Evolutionary conservation across 2,329 filamentous ascomycete genomes (phyloP).

Genomic region (Stagonosporopsis chrysanthemi): DNA sequence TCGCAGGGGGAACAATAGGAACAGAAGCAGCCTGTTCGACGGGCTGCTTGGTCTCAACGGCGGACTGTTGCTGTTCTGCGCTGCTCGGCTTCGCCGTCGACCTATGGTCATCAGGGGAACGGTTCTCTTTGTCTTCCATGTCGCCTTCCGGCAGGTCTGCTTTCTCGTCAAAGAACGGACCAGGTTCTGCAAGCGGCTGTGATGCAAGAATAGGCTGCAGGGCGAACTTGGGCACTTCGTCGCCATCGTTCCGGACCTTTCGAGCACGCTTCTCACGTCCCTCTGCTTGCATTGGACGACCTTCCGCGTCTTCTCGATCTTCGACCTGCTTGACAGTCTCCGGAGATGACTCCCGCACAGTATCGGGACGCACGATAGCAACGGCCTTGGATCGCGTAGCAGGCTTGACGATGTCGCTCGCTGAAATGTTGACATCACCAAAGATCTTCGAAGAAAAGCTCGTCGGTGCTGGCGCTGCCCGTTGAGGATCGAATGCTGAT

Average conservation of each 20-base stretch:
- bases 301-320: conserved; percentile 64
- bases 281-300: conserved; percentile 68
- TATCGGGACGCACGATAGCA: conserved; percentile 74
- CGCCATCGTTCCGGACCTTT: conserved; percentile 69
- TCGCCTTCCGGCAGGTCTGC: conserved; percentile 31
- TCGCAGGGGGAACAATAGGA: conserved; percentile 24
- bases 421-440: conserved; percentile 59
- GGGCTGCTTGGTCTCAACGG: conserved; percentile 21
- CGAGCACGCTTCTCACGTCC: conserved; percentile 79
- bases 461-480: conserved; percentile 31
- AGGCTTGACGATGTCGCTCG: conserved; percentile 69
- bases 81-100: conserved; percentile 39
- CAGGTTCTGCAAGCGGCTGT: conserved; percentile 42
- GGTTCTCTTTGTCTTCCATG: conserved; percentile 49
- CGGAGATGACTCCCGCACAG: conserved; percentile 50
- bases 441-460: conserved; percentile 47
- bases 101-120: conserved; percentile 38
- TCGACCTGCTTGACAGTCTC: conserved; percentile 49
- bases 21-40: conserved; percentile 29
- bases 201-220: conserved; percentile 49
- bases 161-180: conserved; percentile 34
- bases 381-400: conserved; percentile 81
- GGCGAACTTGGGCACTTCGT: conserved; percentile 80
- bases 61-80: conserved; percentile 32
- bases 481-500: conserved; percentile 35